These are phyloP conservation scores for Aspergillus heteromorphus DNA, from an alignment of 495 filamentous ascomycete species.

Conservation along the genomic window DNA sequence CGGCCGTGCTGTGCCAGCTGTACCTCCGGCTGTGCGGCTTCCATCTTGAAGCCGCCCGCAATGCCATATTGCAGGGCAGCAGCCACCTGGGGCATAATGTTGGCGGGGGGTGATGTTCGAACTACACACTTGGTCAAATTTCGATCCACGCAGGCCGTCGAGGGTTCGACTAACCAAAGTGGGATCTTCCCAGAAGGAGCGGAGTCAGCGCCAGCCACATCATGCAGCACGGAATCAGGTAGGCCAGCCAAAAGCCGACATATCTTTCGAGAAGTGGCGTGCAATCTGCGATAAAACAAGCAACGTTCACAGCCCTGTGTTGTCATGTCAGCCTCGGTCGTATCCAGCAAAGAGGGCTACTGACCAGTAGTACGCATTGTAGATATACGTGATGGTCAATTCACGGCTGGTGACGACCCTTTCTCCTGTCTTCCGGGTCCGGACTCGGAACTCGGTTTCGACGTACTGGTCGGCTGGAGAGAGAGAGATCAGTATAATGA, in stretches of 20 bases:
- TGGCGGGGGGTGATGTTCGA: constrained; percentile 33
- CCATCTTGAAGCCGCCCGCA: constrained; percentile 23
- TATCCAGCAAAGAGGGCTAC: background rate
- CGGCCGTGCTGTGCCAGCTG: constrained; percentile 18
- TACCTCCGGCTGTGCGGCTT: constrained; percentile 16
- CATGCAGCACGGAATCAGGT: constrained; percentile 28
- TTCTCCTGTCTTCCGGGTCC: constrained; percentile 42
- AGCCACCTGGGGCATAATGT: constrained; percentile 36
- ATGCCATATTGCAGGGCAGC: constrained; percentile 19
- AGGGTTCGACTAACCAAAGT: constrained; percentile 11
- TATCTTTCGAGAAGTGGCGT: constrained; percentile 43
- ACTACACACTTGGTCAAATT: constrained; percentile 15
- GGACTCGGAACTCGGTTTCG: constrained; percentile 38
- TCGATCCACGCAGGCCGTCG: background rate
- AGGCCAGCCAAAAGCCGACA: constrained; percentile 44
- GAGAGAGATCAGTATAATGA: background rate
- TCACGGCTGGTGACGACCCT: constrained; percentile 55
- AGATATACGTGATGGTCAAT: constrained; percentile 56
- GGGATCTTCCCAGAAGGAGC: constrained; percentile 22
- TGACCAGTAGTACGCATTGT: constrained; percentile 58
- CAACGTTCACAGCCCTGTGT: constrained; percentile 34
- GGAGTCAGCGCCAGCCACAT: constrained; percentile 24
- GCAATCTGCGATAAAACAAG: constrained; percentile 27
- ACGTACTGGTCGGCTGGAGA: constrained; percentile 50
- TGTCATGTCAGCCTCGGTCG: constrained; percentile 22